phyloP scores from a whole-genome alignment of 805 yeast species.

The Candida odintsovae region DNA sequence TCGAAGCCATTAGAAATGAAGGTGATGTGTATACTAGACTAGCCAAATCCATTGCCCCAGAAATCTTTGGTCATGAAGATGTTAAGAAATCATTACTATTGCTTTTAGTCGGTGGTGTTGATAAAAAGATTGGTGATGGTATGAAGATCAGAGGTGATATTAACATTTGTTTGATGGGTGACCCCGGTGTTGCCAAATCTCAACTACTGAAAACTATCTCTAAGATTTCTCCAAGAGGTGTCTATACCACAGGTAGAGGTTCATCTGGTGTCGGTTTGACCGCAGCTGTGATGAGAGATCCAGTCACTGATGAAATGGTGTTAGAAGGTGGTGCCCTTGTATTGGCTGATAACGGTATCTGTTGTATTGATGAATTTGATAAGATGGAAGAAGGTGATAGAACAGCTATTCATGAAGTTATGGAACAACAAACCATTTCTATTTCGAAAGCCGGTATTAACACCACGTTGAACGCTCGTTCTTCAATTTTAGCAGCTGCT shows the following conservation, averaged over 20 bases:
- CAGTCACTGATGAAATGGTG: conserved; percentile 98
- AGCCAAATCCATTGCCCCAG: conserved; percentile 93
- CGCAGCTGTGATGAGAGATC: conserved; percentile 98
- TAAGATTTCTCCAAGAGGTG: conserved; percentile 93
- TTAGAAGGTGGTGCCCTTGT: conserved; percentile 98
- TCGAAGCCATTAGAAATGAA: conserved; percentile 45
- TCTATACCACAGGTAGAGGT: conserved; percentile 97
- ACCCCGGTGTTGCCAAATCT: conserved; percentile 99
- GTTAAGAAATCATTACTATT: conserved; percentile 86
- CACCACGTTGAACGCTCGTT: conserved; percentile 91
- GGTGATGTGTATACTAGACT: conserved; percentile 77
- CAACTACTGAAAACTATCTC: conserved; percentile 87
- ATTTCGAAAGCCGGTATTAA: conserved; percentile 97
- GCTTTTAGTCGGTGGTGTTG: conserved; percentile 90
- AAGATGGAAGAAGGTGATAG: conserved; percentile 97
- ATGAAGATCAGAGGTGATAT: conserved; percentile 97
- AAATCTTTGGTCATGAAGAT: conserved; percentile 90
- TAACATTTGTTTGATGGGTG: conserved; percentile 95
- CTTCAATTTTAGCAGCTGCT: conserved; percentile 97
- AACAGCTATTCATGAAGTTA: conserved; percentile 97
- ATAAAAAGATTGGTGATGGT: conserved; percentile 93
- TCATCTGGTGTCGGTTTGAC: conserved; percentile 98
- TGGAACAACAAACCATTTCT: conserved; percentile 98
- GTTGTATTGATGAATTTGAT: conserved; percentile 98
- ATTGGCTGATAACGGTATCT: conserved; percentile 93